Base-by-base conservation (phyloP, 768 basidiomycete genomes). In the Chalciporus pseudorubinellus region DNA sequence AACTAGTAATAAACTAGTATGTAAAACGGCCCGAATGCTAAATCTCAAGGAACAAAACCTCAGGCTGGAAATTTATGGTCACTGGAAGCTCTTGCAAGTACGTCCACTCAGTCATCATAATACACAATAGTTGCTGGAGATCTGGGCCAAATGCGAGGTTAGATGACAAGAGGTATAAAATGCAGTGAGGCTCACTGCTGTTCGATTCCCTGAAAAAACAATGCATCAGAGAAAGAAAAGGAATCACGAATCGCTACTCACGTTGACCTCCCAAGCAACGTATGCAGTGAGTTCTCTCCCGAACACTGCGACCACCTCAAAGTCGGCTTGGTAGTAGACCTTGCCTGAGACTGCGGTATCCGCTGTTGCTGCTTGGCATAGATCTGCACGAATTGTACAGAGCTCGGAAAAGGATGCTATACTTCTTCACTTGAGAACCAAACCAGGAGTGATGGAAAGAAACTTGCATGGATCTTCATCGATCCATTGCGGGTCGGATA, bases 381-480 rank as follows among this genome's bases (percentile, higher is more conserved):
- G 14, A 26, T 57, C 20, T 3, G 14, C 44, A 0, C 12, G n/a
- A n/a, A n/a, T n/a, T n/a, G n/a, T n/a, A n/a, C n/a, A n/a, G n/a
- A n/a, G n/a, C n/a, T n/a, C n/a, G n/a, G n/a, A n/a, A n/a, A n/a
- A n/a, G n/a, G n/a, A n/a, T n/a, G n/a, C n/a, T n/a, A n/a, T n/a
- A n/a, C 12, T n/a, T 12, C 8, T 20, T 19, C 6, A 20, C 19
- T 18, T 46, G 16, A 39, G 39, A 45, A 45, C 29, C n/a, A 40
- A 22, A 28, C 14, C 19, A 26, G 6, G 13, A 31, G 19, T 28
- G 2, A 3, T 3, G 6, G 39, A 16, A 22, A 33, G 39, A 13
- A 20, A 34, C 51, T 40, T 18, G 14, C 55, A 45, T 49, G 34
- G 1, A 20, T 56, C 55, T n/a, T 48, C 19, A 19, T 56, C 55